These are phyloP conservation scores for Syncephalastrum contaminatum DNA, from an alignment of 371 early-diverging fungal species.

Conservation along the genomic window DNA sequence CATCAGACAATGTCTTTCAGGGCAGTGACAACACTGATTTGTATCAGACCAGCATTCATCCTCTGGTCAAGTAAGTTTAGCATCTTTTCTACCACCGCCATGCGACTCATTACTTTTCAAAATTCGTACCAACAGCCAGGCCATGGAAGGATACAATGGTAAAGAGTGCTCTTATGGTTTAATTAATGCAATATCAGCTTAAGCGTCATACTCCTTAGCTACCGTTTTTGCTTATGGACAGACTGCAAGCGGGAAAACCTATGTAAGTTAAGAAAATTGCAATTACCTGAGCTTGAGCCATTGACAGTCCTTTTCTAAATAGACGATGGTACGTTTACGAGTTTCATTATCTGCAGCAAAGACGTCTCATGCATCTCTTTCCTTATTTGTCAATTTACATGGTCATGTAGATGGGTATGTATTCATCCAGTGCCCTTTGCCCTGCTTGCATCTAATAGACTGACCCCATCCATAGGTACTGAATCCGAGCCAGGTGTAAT, in stretches of 20 bases:
- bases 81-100: not conserved
- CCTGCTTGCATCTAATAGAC: not conserved
- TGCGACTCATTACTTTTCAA: not conserved
- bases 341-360: conserved; percentile 3
- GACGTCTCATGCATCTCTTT: not conserved
- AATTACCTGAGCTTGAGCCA: too few species aligned
- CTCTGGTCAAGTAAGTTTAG: conserved; percentile 29
- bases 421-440: not conserved
- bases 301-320: too few species aligned
- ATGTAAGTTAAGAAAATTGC: conserved; percentile 26
- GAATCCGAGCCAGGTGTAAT: conserved; percentile 59
- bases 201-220: conserved; percentile 30
- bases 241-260: conserved; percentile 84
- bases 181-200: not conserved
- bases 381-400: not conserved
- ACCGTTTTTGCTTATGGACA: conserved; percentile 82
- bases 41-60: conserved; percentile 13
- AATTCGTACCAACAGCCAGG: conserved; percentile 2
- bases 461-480: conserved; percentile 53
- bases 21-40: conserved; percentile 13
- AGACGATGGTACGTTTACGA: conserved; percentile 27
- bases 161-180: not conserved
- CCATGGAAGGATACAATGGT: conserved; percentile 24
- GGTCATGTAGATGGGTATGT: conserved; percentile 32
- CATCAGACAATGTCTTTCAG: conserved; percentile 11